Evolutionary conservation across 1,284 basidiomycete species (phyloP).

Genomic region (Coriolopsis trogii): DNA sequence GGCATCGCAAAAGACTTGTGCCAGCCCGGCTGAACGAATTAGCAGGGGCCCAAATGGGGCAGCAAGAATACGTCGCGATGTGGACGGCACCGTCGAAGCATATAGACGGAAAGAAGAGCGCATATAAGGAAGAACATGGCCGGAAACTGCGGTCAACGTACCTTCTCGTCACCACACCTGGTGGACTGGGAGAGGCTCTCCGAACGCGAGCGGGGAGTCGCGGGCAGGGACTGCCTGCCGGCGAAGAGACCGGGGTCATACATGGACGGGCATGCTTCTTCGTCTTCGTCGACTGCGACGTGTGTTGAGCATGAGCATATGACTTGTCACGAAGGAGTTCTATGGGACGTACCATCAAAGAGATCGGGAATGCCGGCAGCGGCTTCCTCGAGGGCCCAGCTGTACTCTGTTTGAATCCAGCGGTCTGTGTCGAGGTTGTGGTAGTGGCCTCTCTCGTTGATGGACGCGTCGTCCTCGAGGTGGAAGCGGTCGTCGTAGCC

Average conservation of each 20-base stretch:
- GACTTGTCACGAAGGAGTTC: background rate
- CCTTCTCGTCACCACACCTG: conserved; percentile 23
- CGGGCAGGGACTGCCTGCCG: conserved; percentile 14
- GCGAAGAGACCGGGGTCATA: conserved; percentile 35
- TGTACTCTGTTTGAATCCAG: conserved; percentile 28
- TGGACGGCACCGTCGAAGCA: too few species aligned
- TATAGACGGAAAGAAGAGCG: conserved; percentile 6
- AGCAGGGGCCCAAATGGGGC: too few species aligned
- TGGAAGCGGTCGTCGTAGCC: conserved; percentile 21
- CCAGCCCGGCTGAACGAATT: too few species aligned
- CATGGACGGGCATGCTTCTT: conserved; percentile 32
- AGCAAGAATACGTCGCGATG: too few species aligned
- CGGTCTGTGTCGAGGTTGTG: conserved; percentile 19
- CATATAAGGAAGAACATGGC: conserved; percentile 6
- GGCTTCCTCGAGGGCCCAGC: conserved; percentile 26
- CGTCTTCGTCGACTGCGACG: conserved; percentile 30
- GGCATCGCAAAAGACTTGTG: background rate
- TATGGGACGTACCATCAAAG: conserved; percentile 26
- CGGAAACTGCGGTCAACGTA: conserved; percentile 1
- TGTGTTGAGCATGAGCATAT: conserved; percentile 11
- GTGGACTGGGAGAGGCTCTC: conserved; percentile 13
- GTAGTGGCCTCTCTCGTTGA: conserved; percentile 15
- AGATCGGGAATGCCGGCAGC: conserved; percentile 23
- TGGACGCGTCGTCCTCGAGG: conserved; percentile 19
- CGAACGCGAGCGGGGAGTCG: conserved; percentile 12